Percentiles rank a stretch among this genome's conserved stretches.
Evolutionary conservation across 169 alveolate genomes (phyloP).

Genomic region (Babesia bigemina): DNA sequence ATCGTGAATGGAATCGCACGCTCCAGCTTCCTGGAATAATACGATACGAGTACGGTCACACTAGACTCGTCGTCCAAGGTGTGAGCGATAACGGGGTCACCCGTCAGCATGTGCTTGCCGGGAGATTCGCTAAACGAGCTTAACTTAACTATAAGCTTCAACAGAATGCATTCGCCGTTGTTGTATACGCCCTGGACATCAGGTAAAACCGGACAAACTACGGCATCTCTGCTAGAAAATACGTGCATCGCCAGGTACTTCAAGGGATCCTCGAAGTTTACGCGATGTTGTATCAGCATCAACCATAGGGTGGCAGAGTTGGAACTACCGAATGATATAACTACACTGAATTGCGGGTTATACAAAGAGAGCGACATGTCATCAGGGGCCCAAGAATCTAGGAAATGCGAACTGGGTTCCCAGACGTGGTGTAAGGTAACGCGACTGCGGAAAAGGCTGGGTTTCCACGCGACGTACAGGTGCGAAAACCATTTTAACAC

Average conservation of each 20-base stretch:
- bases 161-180: conserved; percentile 81
- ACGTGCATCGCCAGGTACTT: conserved; percentile 80
- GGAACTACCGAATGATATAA: conserved; percentile 39
- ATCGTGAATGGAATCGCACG: conserved; percentile 16
- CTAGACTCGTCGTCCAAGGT: neutral
- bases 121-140: conserved; percentile 1
- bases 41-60: conserved; percentile 24
- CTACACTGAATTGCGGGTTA: conserved; percentile 79
- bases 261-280: conserved; percentile 60
- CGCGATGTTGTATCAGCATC: conserved; percentile 74
- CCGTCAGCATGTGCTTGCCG: conserved; percentile 14
- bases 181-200: conserved; percentile 80
- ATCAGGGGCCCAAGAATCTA: conserved; percentile 74
- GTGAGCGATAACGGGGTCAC: conserved; percentile 4
- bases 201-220: conserved; percentile 78
- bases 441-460: conserved; percentile 71
- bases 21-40: conserved; percentile 24
- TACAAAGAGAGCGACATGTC: conserved; percentile 82
- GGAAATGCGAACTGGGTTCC: conserved; percentile 69
- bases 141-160: conserved; percentile 55
- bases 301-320: conserved; percentile 76
- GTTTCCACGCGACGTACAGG: conserved; percentile 86
- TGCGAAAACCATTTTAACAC: conserved; percentile 86
- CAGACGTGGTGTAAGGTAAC: conserved; percentile 77
- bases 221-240: conserved; percentile 68